These are phyloP conservation scores for Gnomoniopsis smithogilvyi DNA, from an alignment of 2,329 filamentous ascomycete species.

Conservation along the genomic window DNA sequence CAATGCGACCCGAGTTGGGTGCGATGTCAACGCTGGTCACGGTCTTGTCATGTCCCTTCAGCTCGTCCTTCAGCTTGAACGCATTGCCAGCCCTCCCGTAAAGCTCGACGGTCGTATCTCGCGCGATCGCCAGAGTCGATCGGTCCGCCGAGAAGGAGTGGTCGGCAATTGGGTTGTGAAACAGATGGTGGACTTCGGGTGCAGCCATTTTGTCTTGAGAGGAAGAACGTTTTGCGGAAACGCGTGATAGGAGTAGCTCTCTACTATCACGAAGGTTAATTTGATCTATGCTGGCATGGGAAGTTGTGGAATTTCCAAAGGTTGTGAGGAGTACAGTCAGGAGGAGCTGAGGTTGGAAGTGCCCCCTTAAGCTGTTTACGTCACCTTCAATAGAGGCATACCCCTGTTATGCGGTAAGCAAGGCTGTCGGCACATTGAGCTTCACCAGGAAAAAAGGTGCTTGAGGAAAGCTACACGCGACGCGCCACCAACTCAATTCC, in stretches of 20 bases:
- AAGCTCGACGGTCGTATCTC: conserved; percentile 86
- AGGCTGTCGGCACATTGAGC: conserved; percentile 1
- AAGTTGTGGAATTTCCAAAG: conserved; percentile 3
- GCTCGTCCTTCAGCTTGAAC: conserved; percentile 84
- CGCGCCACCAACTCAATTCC: not conserved
- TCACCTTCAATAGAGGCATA: conserved; percentile 12
- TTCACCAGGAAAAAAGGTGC: conserved; percentile 17
- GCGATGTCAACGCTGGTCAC: conserved; percentile 97
- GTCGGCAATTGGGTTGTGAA: conserved; percentile 93
- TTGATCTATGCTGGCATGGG: conserved; percentile 4
- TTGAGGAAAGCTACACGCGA: conserved; percentile 8
- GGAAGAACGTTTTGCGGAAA: conserved; percentile 19
- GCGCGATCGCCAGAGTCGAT: conserved; percentile 82
- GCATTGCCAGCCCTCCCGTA: conserved; percentile 70
- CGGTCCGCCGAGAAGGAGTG: conserved; percentile 97
- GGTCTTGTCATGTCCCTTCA: conserved; percentile 95
- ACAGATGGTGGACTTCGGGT: conserved; percentile 93
- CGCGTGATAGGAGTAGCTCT: conserved; percentile 89
- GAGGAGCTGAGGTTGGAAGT: not conserved
- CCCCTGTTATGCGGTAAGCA: conserved; percentile 13
- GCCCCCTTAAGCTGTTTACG: conserved; percentile 9
- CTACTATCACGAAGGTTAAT: conserved; percentile 71
- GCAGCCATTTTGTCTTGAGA: conserved; percentile 60
- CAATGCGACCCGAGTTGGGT: conserved; percentile 84
- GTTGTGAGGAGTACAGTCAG: conserved; percentile 4